phyloP scores from a whole-genome alignment of 1,139 yeast species.

The Kurtzmaniella quercitrusa region DNA sequence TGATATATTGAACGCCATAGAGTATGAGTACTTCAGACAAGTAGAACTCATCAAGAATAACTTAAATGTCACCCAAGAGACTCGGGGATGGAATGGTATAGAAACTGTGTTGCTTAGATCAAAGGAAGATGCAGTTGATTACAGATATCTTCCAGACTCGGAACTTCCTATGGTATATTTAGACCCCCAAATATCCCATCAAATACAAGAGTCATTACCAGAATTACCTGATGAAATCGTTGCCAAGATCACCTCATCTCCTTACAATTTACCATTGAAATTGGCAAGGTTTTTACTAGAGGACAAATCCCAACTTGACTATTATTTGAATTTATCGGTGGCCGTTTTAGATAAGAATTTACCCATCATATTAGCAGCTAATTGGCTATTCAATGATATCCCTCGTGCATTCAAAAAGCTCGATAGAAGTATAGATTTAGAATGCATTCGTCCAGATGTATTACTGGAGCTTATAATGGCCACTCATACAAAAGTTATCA shows the following conservation, averaged over 20 bases:
- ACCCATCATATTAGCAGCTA: slow-evolving; percentile 47
- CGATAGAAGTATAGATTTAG: slow-evolving; percentile 34
- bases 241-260: slow-evolving; percentile 40
- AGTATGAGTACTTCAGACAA: slow-evolving; percentile 74
- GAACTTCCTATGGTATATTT: slow-evolving; percentile 66
- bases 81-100: slow-evolving; percentile 89
- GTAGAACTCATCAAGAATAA: slow-evolving; percentile 31
- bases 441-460: slow-evolving; percentile 24
- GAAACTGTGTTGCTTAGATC: slow-evolving; percentile 62
- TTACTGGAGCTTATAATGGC: slow-evolving; percentile 23
- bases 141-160: slow-evolving; percentile 91
- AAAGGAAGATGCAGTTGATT: slow-evolving; percentile 82
- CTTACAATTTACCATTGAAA: slow-evolving; percentile 59
- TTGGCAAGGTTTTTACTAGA: slow-evolving; percentile 66
- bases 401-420: slow-evolving; percentile 64
- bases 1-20: slow-evolving; percentile 74
- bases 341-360: slow-evolving; percentile 13
- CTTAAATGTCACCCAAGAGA: slow-evolving; percentile 51
- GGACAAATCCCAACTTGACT: slow-evolving; percentile 39
- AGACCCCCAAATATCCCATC: slow-evolving; percentile 26
- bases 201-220: slow-evolving; percentile 46
- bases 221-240: slow-evolving; percentile 61
- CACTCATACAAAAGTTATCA: slow-evolving; percentile 19
- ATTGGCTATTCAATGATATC: slow-evolving; percentile 83
- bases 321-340: slow-evolving; percentile 46